Base-by-base conservation (phyloP, 345 rosid genomes). In the Aquilaria yunnanensis region DNA sequence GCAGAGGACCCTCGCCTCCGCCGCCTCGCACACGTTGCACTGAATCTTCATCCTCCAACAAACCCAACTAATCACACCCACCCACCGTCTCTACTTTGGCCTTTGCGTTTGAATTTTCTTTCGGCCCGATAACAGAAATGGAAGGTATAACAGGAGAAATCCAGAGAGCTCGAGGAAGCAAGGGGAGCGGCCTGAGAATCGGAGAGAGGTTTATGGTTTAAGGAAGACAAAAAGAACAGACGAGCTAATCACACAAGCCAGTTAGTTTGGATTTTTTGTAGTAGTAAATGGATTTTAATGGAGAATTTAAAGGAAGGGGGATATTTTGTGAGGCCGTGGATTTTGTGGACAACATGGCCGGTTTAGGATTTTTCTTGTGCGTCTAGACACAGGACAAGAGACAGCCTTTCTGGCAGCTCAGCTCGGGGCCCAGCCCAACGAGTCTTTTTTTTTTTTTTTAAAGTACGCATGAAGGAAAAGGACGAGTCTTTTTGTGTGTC, bases 21-120 rank as follows among this genome's bases (percentile, higher is more conserved):
- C 92, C 56, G 72, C 75, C 76, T 90, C 95, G 70, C 99, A 94
- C 45, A 90, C 97, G 89, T 90, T 90, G 67, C 99, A 94, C 88
- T 90, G 96, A 54, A 94, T 90, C 91, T 87, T 94, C 97, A 93
- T 92, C 63, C 59, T 64, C 55, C 23, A 23, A 23, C 23, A 23
- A 23, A 23, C 23, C 23, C 23, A 23, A 23, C 23, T 23, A 23
- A 23, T 23, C 23, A 23, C 23, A 23, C 23, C 23, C 23, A 23
- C 64, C 14, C 63, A 32, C 10, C 56, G 43, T 54, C 71, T 46
- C 29, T 33, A 0, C 45, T 51, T 47, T 23, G 41, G 56, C 47
- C 14, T 14, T 37, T 3, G 23, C 14, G 7, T 51, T 51, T 56
- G 10, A 47, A 23, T 31, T 5, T 46, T 56, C 37, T 37, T 54